Percentiles rank a stretch among this genome's conserved stretches.
phyloP scores from a whole-genome alignment of 768 basidiomycete genomes.

The Boletus rex-veris region DNA sequence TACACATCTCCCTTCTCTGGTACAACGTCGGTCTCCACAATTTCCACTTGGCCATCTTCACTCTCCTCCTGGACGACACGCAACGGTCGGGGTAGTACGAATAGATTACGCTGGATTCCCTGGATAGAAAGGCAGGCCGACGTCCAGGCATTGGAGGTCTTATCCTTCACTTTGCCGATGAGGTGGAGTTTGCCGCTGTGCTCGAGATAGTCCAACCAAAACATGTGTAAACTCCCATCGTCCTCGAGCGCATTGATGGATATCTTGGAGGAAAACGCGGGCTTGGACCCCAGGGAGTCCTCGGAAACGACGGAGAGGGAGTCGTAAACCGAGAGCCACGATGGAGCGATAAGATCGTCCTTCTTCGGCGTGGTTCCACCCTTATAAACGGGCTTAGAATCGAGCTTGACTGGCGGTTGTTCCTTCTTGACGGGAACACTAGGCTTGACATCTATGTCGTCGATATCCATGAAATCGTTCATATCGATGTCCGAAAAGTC shows the following conservation, averaged over 20 bases:
- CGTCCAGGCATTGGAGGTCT: conserved; percentile 58
- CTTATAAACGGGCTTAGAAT: conserved; percentile 14
- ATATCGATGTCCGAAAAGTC: conserved; percentile 57
- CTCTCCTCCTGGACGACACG: conserved; percentile 42
- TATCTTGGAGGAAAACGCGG: conserved; percentile 36
- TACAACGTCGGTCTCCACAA: conserved; percentile 70
- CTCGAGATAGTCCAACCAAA: conserved; percentile 95
- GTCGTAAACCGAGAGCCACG: conserved; percentile 77
- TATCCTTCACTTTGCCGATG: conserved; percentile 88
- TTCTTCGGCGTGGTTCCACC: conserved; percentile 34
- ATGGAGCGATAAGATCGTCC: conserved; percentile 46
- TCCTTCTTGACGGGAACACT: conserved; percentile 32
- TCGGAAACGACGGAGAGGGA: conserved; percentile 59
- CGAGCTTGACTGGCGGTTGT: background rate
- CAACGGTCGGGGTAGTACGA: conserved; percentile 74
- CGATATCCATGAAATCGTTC: conserved; percentile 54
- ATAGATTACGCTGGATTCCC: conserved; percentile 86
- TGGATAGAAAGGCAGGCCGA: conserved; percentile 87
- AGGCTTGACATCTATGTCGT: conserved; percentile 50
- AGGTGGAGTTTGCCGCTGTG: conserved; percentile 81
- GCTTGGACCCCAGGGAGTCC: conserved; percentile 52
- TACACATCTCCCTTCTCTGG: conserved; percentile 73
- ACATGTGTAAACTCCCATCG: conserved; percentile 86
- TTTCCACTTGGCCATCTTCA: conserved; percentile 29
- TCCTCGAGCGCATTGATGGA: conserved; percentile 65